Conservation (phyloP, 2,329 filamentous ascomycete genomes). For the Colletotrichum camelliae region DNA sequence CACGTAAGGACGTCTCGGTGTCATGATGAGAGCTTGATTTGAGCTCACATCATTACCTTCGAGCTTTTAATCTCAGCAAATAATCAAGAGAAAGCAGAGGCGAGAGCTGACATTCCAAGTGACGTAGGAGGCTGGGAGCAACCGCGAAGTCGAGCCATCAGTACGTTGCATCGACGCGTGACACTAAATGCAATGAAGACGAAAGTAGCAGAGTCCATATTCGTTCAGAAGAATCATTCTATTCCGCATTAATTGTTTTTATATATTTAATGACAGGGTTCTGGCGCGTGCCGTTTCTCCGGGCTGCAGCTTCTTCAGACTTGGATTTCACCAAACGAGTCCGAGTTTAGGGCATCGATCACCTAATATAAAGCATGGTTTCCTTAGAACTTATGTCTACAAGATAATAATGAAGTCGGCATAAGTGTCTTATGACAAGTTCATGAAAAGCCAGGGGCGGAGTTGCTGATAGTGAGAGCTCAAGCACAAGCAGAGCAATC, state of each 20-base stretch:
- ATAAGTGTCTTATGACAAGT: not conserved
- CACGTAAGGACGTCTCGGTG: not conserved
- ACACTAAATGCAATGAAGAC: not conserved
- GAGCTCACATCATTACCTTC: accelerated
- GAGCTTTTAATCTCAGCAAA: accelerated
- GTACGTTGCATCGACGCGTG: accelerated
- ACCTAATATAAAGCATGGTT: not conserved
- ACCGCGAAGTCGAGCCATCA: not conserved
- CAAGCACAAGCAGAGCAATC: not conserved
- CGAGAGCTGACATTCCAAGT: not conserved
- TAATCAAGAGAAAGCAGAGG: accelerated
- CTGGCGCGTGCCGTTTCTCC: not conserved
- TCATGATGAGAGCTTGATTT: not conserved
- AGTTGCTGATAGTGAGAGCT: not conserved
- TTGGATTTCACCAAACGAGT: not conserved
- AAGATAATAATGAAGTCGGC: not conserved
- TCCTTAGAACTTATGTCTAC: accelerated
- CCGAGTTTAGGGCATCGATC: accelerated
- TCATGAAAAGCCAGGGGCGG: not conserved
- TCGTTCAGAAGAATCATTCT: not conserved
- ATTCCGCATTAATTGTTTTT: not conserved
- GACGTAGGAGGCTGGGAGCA: accelerated
- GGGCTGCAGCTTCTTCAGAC: not conserved
- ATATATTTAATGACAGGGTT: not conserved
- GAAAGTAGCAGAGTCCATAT: too few relatives aligned